Evolutionary conservation across 23 red algal species (phyloP), one percentile per base, ranked within the genome.

Genomic region (Chondrus crispus): DNA sequence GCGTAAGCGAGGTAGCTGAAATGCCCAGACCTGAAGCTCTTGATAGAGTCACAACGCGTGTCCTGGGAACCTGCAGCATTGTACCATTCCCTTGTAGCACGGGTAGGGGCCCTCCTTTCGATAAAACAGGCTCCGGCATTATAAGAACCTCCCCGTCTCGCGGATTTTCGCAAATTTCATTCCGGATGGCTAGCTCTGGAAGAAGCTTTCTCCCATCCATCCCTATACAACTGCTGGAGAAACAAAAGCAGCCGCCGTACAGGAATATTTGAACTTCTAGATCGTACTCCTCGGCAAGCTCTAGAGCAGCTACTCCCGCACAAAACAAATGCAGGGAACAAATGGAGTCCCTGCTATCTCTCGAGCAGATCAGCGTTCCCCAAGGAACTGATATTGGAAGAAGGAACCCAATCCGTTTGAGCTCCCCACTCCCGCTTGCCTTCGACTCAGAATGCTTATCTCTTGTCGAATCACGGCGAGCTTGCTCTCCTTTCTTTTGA

Each of bases 221-320:
- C 51, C 20, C 13, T 13, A 82, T 35, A 36, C 78, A 82, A 38
- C 6, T 5, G 8, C 5, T 16, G 19, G 3, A 3, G 30, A 82
- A 62, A 36, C 49, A 82, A 29, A 82, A 82, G 64, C 64, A 71
- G 13, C 78, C 48, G 48, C 78, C 78, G 30, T 82, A 20, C 26
- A 82, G 7, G 30, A 62, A 82, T 5, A 82, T 52, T 3, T 46
- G 9, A 36, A 82, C 47, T 36, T 82, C 49, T 22, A 82, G 46
- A n/a, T 29, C 33, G 2, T 36, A n/a, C 32, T 82, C 78, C 32
- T 62, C 46, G 11, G 78, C 78, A 10, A 82, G 78, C 62, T 82
- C 78, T 38, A 82, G 19, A 41, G 50, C n/a, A 5, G 78, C 50
- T 2, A 37, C 32, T 9, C 10, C 78, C 2, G 48, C 78, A 30